phyloP scores from a whole-genome alignment of 2,329 filamentous ascomycete genomes.

The Tolypocladium tundrense region DNA sequence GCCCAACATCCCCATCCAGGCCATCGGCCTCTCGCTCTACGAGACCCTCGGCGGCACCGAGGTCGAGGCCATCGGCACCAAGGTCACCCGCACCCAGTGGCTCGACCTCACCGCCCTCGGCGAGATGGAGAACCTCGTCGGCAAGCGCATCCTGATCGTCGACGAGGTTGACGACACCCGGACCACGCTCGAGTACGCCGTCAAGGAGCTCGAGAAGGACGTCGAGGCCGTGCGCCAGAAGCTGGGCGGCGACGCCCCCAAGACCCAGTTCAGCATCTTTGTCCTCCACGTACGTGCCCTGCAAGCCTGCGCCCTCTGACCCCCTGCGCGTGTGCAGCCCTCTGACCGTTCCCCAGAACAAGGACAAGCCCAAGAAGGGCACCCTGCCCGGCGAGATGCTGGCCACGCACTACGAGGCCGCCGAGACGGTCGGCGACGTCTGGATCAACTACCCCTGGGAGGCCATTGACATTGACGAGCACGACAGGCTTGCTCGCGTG shows the following conservation, averaged over 20 bases:
- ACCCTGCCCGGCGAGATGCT: constrained; percentile 70
- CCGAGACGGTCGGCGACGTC: constrained; percentile 79
- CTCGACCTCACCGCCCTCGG: constrained; percentile 75
- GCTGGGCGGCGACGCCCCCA: constrained; percentile 51
- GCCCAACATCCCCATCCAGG: constrained; percentile 97
- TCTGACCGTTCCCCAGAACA: constrained; percentile 52
- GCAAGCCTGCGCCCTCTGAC: not conserved
- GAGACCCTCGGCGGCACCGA: constrained; percentile 59
- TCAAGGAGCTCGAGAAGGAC: constrained; percentile 89
- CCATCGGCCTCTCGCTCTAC: constrained; percentile 95
- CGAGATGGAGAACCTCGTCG: constrained; percentile 80
- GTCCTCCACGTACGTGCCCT: constrained; percentile 68
- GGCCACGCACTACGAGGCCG: constrained; percentile 68
- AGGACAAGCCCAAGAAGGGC: constrained; percentile 95
- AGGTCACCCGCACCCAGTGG: constrained; percentile 97
- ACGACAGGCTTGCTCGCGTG: constrained; percentile 59
- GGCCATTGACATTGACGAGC: constrained; percentile 85
- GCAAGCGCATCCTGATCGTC: constrained; percentile 85
- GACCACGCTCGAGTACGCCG: constrained; percentile 88
- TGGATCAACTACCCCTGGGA: constrained; percentile 99
- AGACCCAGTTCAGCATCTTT: constrained; percentile 88
- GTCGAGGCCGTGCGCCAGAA: constrained; percentile 70
- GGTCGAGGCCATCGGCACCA: constrained; percentile 71
- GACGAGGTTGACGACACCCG: constrained; percentile 95
- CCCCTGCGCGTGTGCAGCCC: not conserved